Base-by-base conservation (phyloP, 2,329 filamentous ascomycete genomes). In the Xylaria sp. region DNA sequence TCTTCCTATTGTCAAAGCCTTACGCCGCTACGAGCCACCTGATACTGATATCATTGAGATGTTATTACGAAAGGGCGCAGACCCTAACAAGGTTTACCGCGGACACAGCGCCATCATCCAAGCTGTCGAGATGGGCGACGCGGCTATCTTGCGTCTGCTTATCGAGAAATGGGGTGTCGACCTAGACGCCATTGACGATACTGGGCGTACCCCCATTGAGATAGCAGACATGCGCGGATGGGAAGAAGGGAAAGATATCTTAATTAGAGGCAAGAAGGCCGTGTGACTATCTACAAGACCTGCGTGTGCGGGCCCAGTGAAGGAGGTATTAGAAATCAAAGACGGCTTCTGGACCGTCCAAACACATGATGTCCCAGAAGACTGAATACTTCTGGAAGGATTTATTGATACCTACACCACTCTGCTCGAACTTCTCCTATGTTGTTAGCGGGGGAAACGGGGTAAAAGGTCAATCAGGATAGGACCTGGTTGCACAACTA, bases 1-100 rank as follows among this genome's bases (percentile, higher is more conserved):
- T 78, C 80, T 92, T 12, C 90, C 90, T 8, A 85, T 92, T 63
- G 89, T 92, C 77, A 92, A 92, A 79, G 88, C 90, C 1, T 84
- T 92, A 54, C 86, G 90, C 3, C 83, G 88, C 25, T 86, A 86
- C 73, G 82, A 85, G 63, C 83, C 84, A 9, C 82, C 84, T 41
- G 86, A 91, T 72, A 85, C 86, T 0, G 85, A 88, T 50, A 87
- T 91, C 64, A 83, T 92, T 39, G 85, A 90, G 77, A 82, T 90
- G 80, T 82, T 92, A 6, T 83, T 92, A 8, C 85, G 84, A 12
- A 84, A 86, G 69, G 90, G 90, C 10, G 90, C 89, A 1, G 89
- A 92, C 74, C 88, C 90, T 57, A 92, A 92, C 80, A 87, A 88
- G 77, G 81, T 90, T 69, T 91, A 91, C 78, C 85, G 89, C 0